Evolutionary conservation across 371 early-diverging fungal species (phyloP).

Genomic region (Rhizopus microsporus): DNA sequence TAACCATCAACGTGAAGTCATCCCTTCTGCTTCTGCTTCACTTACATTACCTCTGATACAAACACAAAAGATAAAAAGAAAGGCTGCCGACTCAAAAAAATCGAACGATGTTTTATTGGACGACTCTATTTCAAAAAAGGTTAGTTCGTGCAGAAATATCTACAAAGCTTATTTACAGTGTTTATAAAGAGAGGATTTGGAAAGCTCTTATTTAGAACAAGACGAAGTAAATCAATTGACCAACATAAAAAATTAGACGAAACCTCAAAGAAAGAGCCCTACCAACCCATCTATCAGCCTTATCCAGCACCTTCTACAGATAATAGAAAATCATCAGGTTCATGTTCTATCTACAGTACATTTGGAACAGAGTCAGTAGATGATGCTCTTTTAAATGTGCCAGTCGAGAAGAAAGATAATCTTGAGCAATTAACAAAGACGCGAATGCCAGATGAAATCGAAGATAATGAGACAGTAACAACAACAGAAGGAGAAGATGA

Average conservation of each 20-base stretch:
- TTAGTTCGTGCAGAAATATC: conserved; percentile 2
- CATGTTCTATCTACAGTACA: conserved; percentile 43
- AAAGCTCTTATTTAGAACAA: conserved; percentile 15
- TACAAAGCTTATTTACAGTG: neutral
- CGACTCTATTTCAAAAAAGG: conserved; percentile 20
- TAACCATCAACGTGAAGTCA: neutral
- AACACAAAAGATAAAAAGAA: conserved; percentile 20
- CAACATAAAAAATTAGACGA: conserved; percentile 9
- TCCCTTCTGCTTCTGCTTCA: conserved; percentile 11
- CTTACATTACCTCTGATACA: conserved; percentile 14
- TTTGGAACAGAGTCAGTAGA: conserved; percentile 23
- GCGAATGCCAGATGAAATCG: conserved; percentile 12
- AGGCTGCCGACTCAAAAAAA: conserved; percentile 10
- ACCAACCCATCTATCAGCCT: neutral
- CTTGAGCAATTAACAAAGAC: conserved; percentile 5
- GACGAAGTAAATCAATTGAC: conserved; percentile 16
- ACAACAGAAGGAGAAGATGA: conserved; percentile 16
- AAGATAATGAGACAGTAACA: conserved; percentile 10
- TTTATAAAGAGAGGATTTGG: conserved; percentile 14
- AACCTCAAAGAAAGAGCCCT: neutral
- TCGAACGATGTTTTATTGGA: conserved; percentile 9
- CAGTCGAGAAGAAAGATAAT: neutral
- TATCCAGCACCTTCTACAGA: neutral
- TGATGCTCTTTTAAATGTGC: neutral
- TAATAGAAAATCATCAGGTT: conserved; percentile 32